Percentiles rank a stretch among this genome's conserved stretches.
These are phyloP conservation scores for Apophysomyces trapeziformis DNA, from an alignment of 371 early-diverging fungal species.

Conservation along the genomic window DNA sequence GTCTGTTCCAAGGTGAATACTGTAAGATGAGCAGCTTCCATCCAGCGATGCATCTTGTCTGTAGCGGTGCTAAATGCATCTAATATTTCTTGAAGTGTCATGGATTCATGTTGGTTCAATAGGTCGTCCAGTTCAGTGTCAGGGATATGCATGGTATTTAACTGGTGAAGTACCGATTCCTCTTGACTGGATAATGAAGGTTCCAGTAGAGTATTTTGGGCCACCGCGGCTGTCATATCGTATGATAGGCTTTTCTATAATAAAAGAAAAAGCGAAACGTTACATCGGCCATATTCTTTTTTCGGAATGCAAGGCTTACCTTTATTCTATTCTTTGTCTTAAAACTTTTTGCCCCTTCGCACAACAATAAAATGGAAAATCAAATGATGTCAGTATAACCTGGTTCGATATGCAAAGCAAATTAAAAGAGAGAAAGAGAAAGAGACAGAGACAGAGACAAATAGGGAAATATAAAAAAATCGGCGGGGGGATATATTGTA, in stretches of 20 bases:
- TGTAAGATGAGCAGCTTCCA: conserved; percentile 58
- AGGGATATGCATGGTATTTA: conserved; percentile 29
- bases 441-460: background rate
- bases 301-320: background rate
- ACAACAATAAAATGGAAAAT: no score
- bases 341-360: no score
- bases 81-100: conserved; percentile 41
- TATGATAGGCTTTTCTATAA: conserved; percentile 1
- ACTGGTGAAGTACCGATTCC: conserved; percentile 17
- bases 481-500: background rate
- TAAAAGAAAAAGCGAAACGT: background rate
- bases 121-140: conserved; percentile 37
- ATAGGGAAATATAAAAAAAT: conserved; percentile 9
- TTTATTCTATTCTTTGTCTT: no score
- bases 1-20: conserved; percentile 57
- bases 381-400: no score
- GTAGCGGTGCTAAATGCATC: conserved; percentile 40
- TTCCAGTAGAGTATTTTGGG: background rate
- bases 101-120: conserved; percentile 38
- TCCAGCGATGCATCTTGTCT: conserved; percentile 46
- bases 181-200: conserved; percentile 20
- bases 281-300: background rate
- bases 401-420: background rate
- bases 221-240: conserved; percentile 14
- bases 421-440: conserved; percentile 6